Conservation (phyloP, 2,329 filamentous ascomycete species). For the Apiospora arundinis region DNA sequence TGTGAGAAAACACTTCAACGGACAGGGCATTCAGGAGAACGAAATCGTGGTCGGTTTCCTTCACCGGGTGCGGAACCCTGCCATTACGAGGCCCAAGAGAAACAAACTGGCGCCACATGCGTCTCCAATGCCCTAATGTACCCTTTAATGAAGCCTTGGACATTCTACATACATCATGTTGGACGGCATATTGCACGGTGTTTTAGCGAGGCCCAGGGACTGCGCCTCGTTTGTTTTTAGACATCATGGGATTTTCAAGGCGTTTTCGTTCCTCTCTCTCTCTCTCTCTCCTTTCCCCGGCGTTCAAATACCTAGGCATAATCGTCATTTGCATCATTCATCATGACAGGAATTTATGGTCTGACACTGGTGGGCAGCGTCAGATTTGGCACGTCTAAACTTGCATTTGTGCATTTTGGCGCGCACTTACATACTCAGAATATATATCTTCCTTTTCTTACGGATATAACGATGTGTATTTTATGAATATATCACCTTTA, state of each 20-base stretch:
- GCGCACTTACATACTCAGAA: not conserved
- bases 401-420: constrained; percentile 13
- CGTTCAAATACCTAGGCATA: constrained; percentile 15
- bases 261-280: not conserved
- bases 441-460: not conserved
- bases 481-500: not conserved
- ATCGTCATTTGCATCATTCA: constrained; percentile 2
- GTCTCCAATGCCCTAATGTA: constrained; percentile 40
- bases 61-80: constrained; percentile 70
- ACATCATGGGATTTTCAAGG: constrained; percentile 1
- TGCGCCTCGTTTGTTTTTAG: not conserved
- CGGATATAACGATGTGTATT: not conserved
- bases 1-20: constrained; percentile 85
- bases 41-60: constrained; percentile 83
- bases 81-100: constrained; percentile 45
- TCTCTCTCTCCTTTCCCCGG: not conserved
- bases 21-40: constrained; percentile 78
- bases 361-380: not conserved
- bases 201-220: constrained; percentile 10
- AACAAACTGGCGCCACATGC: constrained; percentile 41
- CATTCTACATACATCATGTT: constrained; percentile 3
- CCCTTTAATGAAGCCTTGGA: not conserved
- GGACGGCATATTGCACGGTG: constrained; percentile 1
- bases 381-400: too few relatives aligned
- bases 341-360: not conserved